Conservation (phyloP, 306 rosid genomes). For the Vigna mungo region DNA sequence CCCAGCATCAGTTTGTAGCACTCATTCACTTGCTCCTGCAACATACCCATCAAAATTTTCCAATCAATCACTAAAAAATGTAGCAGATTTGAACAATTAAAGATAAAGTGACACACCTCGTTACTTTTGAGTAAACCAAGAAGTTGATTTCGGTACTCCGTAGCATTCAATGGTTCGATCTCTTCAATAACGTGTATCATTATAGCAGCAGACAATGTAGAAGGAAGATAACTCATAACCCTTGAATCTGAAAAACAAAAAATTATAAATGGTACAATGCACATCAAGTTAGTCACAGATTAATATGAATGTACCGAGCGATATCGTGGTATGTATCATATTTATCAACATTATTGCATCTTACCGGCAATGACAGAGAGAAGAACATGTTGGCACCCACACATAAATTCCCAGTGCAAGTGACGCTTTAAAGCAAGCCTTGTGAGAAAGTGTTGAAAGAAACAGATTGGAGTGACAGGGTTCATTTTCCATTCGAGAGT, state of each 20-base stretch:
- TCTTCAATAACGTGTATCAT: slow-evolving; percentile 70
- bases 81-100: slow-evolving; percentile 16
- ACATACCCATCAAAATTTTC: slow-evolving; percentile 29
- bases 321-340: background rate
- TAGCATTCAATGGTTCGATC: slow-evolving; percentile 59
- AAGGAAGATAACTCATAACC: slow-evolving; percentile 65
- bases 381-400: slow-evolving; percentile 67
- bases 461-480: slow-evolving; percentile 82
- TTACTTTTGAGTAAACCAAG: slow-evolving; percentile 58
- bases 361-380: slow-evolving; percentile 70
- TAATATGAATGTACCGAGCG: background rate
- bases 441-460: slow-evolving; percentile 68
- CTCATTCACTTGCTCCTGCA: slow-evolving; percentile 66
- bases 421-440: slow-evolving; percentile 61
- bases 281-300: background rate
- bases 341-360: background rate
- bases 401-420: slow-evolving; percentile 54
- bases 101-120: slow-evolving; percentile 58
- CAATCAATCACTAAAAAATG: slow-evolving; percentile 2
- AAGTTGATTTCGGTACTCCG: slow-evolving; percentile 62
- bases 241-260: slow-evolving; percentile 61
- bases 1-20: slow-evolving; percentile 68
- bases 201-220: slow-evolving; percentile 74
- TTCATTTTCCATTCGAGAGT: slow-evolving; percentile 89
- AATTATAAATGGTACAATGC: background rate